phyloP scores from a whole-genome alignment of 805 yeast species.

The Candida glaebosa region DNA sequence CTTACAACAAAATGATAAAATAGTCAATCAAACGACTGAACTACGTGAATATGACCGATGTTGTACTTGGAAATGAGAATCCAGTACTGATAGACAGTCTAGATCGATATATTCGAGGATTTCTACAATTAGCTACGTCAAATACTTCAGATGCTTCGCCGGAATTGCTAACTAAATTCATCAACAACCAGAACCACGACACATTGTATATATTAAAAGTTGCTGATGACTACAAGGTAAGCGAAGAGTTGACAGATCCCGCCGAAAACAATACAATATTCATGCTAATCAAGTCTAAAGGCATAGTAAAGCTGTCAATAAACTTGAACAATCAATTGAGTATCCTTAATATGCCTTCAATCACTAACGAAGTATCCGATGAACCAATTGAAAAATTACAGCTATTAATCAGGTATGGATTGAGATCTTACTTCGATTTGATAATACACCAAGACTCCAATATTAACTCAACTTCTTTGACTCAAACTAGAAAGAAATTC shows the following conservation, averaged over 20 bases:
- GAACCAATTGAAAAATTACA: constrained; percentile 51
- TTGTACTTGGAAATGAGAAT: background rate
- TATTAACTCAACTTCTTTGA: constrained; percentile 10
- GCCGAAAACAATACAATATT: constrained; percentile 18
- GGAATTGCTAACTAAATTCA: constrained; percentile 12
- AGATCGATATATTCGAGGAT: background rate
- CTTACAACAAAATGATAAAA: background rate
- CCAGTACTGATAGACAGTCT: constrained; percentile 5
- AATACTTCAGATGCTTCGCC: background rate
- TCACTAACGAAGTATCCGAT: constrained; percentile 4
- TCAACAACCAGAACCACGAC: constrained; percentile 17
- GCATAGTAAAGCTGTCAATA: constrained; percentile 16
- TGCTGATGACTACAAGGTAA: constrained; percentile 8
- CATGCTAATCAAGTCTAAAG: constrained; percentile 44
- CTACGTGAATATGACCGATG: background rate
- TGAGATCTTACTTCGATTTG: constrained; percentile 67
- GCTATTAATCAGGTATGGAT: constrained; percentile 57
- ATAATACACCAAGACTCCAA: constrained; percentile 30
- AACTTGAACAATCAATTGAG: constrained; percentile 32
- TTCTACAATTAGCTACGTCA: background rate
- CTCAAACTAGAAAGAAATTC: constrained; percentile 54
- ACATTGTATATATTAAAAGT: constrained; percentile 17
- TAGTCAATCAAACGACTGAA: background rate
- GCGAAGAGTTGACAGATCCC: constrained; percentile 9
- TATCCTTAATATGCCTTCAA: constrained; percentile 30